Base-by-base conservation (phyloP, 2,329 filamentous ascomycete species). In the Gaeumannomyces tritici region DNA sequence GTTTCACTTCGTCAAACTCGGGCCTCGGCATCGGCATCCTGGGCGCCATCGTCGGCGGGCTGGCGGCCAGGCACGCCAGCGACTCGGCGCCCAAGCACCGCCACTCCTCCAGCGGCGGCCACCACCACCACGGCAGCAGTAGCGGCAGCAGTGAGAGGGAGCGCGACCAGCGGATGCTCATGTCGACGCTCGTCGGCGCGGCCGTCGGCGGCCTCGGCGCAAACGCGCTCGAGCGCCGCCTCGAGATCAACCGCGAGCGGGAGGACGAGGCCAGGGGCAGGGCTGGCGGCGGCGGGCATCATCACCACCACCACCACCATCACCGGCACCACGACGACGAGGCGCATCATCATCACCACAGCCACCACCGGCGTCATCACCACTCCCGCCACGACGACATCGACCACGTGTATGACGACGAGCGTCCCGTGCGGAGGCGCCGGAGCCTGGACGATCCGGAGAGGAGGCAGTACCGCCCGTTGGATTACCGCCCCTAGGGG, bases 151-250 rank as follows among this genome's bases (percentile, higher is more conserved):
- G 66, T 4, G 68, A 72, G 5, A 68, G 72, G 58, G 72, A 71
- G 71, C n/a, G 69, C 60, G 63, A 65, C 58, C 61, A 66, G 5
- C 68, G 71, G 42, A 72, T 72, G 60, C 70, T 79, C 61, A 69
- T 83, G 21, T 78, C 79, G 4, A 83, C 82, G 12, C 71, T 84
- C 12, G 74, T 84, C 4, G 82, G 82, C 2, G 82, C 81, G 1
- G 79, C 82, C 4, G 80, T 82, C 0, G 82, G 81, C 3, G 82
- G 81, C 4, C 73, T 85, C 12, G 81, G 80, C 5, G 82, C 81
- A 15, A 84, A 82, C 61, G 79, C 77, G 18, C 68, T 82, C 47
- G 76, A 79, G 65, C 78, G 75, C 65, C 73, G 73, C 57, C 69
- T 80, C 13, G 78, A 80, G 67, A 69, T 70, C 60, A 71, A 72